Evolutionary conservation across 2,329 filamentous ascomycete genomes (phyloP), one percentile per base, ranked within the genome.

Genomic region (Sporothrix pseudoabietina): DNA sequence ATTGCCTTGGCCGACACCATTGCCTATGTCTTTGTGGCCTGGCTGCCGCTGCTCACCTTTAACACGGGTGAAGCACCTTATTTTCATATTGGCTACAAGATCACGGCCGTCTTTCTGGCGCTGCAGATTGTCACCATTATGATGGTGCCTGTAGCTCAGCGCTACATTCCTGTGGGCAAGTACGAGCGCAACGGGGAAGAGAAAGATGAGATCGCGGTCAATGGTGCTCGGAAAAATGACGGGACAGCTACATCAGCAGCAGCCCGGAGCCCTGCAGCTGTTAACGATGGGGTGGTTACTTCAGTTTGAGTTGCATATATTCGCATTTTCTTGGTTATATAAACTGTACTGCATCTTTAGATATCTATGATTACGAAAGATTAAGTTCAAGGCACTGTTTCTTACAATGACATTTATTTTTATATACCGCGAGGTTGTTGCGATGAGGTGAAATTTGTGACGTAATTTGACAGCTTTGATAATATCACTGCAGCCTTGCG

Each of bases 91-190:
- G 78, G 78, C 16, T 79, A 79, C 74, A 74, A 78, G 71, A 75
- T 78, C 75, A 75, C 77, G 10, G 75, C 77, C 30, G 77, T 78
- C 74, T 78, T 78, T 73, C 77, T 78, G 65, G 77, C 75, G 12
- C 71, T 78, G 10, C 76, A 78, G 72, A 75, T 71, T 32, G 32
- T 71, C 22, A 52, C 63, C 41, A 75, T 73, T 39, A 22, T 61
- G n/a, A 30, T 69, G 54, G 66, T 74, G 35, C 59, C 65, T 3
- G 30, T 57, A 7, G 69, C 66, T 8, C 54, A 35, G 22, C 71
- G 66, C 26, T 59, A 63, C 6, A 71, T 54, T 30, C 65, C 71
- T 2, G 68, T 71, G 10, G 69, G 66, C 32, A 72, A 74, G 66
- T 69, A 74, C 59, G 65, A 68, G 57, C 57, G 63, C 5, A 57